These are phyloP conservation scores for Leccinum proximum DNA, from an alignment of 1,284 basidiomycete species.

Conservation along the genomic window DNA sequence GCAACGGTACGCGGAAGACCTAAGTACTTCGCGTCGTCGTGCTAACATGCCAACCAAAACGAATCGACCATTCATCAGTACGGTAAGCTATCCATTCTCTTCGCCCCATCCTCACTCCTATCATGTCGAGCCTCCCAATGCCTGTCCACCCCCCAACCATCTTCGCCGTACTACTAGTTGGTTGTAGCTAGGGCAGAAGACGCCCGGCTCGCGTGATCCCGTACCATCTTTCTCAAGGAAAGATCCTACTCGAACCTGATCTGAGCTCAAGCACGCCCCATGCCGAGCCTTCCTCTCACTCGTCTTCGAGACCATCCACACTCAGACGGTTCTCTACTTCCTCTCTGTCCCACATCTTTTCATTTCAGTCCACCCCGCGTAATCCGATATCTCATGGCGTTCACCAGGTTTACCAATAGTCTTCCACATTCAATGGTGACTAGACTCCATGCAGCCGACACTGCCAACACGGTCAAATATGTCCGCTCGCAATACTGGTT, in stretches of 20 bases:
- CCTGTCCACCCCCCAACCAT: slow-evolving; percentile 15
- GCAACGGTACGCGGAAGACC: background rate
- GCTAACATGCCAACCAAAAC: background rate
- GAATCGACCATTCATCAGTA: too few species aligned
- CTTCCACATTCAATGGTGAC: slow-evolving; percentile 7
- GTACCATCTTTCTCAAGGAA: slow-evolving; percentile 16
- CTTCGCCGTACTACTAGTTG: slow-evolving; percentile 22
- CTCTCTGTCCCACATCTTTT: slow-evolving; percentile 23
- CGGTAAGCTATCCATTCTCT: too few species aligned
- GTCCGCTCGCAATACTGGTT: slow-evolving; percentile 36
- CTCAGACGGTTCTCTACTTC: slow-evolving; percentile 22
- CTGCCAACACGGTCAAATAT: slow-evolving; percentile 29
- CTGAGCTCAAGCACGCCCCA: background rate
- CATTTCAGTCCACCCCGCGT: slow-evolving; percentile 21
- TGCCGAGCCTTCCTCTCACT: background rate
- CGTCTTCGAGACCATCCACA: slow-evolving; percentile 19
- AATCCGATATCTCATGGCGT: slow-evolving; percentile 15
- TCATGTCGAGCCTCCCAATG: too few species aligned
- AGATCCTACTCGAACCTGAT: slow-evolving; percentile 3
- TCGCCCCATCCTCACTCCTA: too few species aligned
- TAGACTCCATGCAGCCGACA: slow-evolving; percentile 7
- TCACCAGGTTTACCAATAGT: slow-evolving; percentile 18
- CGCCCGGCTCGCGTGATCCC: slow-evolving; percentile 16
- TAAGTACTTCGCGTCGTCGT: background rate
- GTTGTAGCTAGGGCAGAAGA: slow-evolving; percentile 26